Evolutionary conservation across 306 rosid species (phyloP).

Genomic region (Oemleria cerasiformis): DNA sequence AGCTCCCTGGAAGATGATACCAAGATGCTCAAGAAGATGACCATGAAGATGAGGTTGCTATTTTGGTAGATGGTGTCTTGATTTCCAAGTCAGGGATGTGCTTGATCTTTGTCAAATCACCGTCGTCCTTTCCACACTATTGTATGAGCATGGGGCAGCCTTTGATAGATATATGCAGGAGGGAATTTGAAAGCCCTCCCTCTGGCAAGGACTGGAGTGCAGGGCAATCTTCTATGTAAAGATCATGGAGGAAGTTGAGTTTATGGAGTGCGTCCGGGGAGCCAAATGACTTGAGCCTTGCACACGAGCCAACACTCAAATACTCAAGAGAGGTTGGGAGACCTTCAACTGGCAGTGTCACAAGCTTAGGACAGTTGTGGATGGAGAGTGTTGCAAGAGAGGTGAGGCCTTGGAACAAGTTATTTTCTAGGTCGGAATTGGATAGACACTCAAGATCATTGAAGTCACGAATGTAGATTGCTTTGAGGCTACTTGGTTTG

Average conservation of each 20-base stretch:
- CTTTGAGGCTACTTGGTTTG: not conserved
- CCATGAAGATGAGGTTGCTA: too few species aligned
- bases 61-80: too few species aligned
- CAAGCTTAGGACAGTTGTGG: constrained; percentile 21
- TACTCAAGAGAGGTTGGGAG: constrained; percentile 12
- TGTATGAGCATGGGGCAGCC: constrained; percentile 7
- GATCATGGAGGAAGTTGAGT: constrained; percentile 15
- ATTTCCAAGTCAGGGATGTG: too few species aligned
- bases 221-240: constrained; percentile 21
- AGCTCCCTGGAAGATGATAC: too few species aligned
- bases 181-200: constrained; percentile 17
- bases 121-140: not conserved
- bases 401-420: not conserved
- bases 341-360: constrained; percentile 7
- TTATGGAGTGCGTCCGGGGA: constrained; percentile 1
- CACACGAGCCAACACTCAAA: constrained; percentile 12
- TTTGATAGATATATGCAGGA: constrained; percentile 16
- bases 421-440: constrained; percentile 1
- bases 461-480: constrained; percentile 8
- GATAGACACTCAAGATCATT: not conserved
- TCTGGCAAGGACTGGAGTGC: constrained; percentile 17
- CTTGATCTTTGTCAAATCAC: too few species aligned
- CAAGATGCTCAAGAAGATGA: too few species aligned
- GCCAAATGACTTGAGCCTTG: constrained; percentile 15
- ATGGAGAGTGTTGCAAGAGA: constrained; percentile 15